Percentiles rank a stretch among this genome's conserved stretches.
phyloP scores from a whole-genome alignment of 1,284 basidiomycete genomes.

The Microbotryomycetes sp. region DNA sequence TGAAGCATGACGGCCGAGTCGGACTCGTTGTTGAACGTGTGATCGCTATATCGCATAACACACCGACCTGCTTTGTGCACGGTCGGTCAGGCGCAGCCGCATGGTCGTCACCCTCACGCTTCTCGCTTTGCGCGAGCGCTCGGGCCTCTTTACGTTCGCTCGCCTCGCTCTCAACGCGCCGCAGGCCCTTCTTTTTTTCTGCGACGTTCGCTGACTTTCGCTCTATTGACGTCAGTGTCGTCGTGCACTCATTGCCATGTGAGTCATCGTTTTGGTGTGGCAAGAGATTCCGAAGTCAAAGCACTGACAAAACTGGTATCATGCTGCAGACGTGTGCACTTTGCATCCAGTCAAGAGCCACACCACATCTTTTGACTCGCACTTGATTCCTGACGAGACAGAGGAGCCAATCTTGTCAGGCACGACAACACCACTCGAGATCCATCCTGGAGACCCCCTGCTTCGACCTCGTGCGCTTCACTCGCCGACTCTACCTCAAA shows the following conservation, averaged over 20 bases:
- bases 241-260: constrained; percentile 33
- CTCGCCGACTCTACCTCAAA: constrained; percentile 10
- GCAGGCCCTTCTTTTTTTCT: not conserved
- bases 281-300: too few species aligned
- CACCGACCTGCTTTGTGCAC: not conserved
- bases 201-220: not conserved
- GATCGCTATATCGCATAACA: not conserved
- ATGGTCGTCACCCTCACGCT: too few species aligned
- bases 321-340: constrained; percentile 32
- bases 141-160: too few species aligned
- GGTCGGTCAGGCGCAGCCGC: too few species aligned
- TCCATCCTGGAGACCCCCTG: constrained; percentile 26
- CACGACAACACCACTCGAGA: constrained; percentile 30
- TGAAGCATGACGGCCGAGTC: not conserved
- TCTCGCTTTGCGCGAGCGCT: too few species aligned
- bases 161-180: not conserved
- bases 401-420: constrained; percentile 27
- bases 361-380: constrained; percentile 22
- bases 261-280: too few species aligned
- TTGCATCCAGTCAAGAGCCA: constrained; percentile 27
- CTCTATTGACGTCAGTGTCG: constrained; percentile 24
- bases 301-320: too few species aligned
- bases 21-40: too few species aligned
- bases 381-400: constrained; percentile 8
- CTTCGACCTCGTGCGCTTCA: constrained; percentile 26